Conservation (phyloP, 177 flowering plant genomes). For the Vitis hybrid region DNA sequence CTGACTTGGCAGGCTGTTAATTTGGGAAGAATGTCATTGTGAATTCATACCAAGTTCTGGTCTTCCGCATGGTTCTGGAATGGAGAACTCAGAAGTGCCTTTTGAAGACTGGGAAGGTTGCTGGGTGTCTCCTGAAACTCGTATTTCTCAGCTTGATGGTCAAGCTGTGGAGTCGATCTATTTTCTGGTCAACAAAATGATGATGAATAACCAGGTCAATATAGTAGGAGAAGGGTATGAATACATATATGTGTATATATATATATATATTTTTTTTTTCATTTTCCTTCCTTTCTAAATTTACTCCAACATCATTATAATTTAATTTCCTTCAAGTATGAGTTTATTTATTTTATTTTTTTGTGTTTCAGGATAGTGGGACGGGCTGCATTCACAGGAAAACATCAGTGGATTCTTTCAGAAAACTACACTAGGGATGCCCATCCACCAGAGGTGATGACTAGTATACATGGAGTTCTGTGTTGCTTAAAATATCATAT, state of each 20-base stretch:
- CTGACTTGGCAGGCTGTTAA: constrained; percentile 57
- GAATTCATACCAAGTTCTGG: constrained; percentile 27
- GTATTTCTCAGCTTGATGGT: constrained; percentile 22
- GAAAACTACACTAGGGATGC: constrained; percentile 29
- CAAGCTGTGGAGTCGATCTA: constrained; percentile 34
- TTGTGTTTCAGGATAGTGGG: constrained; percentile 65
- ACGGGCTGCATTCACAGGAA: constrained; percentile 74
- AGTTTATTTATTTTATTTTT: no score
- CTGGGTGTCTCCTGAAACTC: constrained; percentile 27
- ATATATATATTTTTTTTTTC: neutral
- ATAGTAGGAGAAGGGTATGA: constrained; percentile 74
- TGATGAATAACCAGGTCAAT: constrained; percentile 56
- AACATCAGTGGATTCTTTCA: constrained; percentile 71
- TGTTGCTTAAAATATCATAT: neutral
- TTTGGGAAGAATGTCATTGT: constrained; percentile 79
- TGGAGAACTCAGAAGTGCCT: constrained; percentile 26
- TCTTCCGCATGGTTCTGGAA: constrained; percentile 26
- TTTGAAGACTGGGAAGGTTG: constrained; percentile 42
- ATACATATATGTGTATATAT: no score
- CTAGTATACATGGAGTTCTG: neutral
- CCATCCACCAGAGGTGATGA: constrained; percentile 64
- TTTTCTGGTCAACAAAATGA: constrained; percentile 61
- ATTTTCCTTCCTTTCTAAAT: neutral
- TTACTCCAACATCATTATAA: constrained; percentile 1
- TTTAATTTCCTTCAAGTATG: no score